Percentiles rank a stretch among this genome's conserved stretches.
Evolutionary conservation across 495 filamentous ascomycete species (phyloP).

Genomic region (Peziza echinospora): DNA sequence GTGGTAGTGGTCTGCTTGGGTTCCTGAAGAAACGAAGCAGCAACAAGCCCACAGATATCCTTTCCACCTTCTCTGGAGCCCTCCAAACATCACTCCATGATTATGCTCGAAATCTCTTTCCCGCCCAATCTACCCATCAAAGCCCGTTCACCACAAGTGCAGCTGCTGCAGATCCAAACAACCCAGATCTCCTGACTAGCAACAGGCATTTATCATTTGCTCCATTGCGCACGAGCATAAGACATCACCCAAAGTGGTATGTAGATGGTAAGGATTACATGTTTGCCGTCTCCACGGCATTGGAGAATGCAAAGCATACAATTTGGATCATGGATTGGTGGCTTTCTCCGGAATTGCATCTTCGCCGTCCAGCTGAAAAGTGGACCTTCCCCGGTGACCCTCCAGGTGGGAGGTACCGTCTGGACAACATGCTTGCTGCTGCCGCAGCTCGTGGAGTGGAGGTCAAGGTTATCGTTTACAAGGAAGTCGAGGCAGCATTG

Average conservation of each 20-base stretch:
- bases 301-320: conserved; percentile 62
- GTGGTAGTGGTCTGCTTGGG: neutral
- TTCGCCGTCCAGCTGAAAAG: conserved; percentile 55
- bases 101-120: conserved; percentile 16
- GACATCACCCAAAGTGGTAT: conserved; percentile 47
- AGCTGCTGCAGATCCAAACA: neutral
- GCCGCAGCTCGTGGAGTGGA: conserved; percentile 75
- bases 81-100: conserved; percentile 13
- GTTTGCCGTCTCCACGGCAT: conserved; percentile 63
- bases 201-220: neutral
- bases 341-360: conserved; percentile 74
- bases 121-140: conserved; percentile 10
- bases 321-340: conserved; percentile 96
- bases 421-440: conserved; percentile 72
- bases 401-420: conserved; percentile 59
- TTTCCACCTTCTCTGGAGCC: conserved; percentile 12
- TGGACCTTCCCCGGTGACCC: neutral
- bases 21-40: neutral
- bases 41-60: neutral
- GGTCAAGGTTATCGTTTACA: conserved; percentile 85
- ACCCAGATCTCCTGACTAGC: neutral
- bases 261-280: conserved; percentile 87
- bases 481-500: conserved; percentile 72
- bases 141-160: neutral
- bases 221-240: neutral